phyloP scores from a whole-genome alignment of 169 alveolate genomes.

The Plasmodium berghei region DNA sequence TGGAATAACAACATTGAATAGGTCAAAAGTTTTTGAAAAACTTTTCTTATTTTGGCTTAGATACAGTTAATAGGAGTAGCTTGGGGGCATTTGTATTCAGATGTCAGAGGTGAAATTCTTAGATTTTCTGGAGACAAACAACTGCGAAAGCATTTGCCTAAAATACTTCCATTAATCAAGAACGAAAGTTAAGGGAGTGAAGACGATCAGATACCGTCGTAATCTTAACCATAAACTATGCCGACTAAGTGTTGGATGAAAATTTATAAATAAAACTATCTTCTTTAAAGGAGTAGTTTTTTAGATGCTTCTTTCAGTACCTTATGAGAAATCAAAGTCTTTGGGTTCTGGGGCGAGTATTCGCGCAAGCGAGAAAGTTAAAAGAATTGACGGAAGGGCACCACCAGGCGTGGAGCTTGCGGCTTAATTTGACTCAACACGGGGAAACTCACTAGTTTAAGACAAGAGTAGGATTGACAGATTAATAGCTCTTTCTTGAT shows the following conservation, averaged over 20 bases:
- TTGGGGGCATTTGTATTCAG: slow-evolving; percentile 94
- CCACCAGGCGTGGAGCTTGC: slow-evolving; percentile 95
- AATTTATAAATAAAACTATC: slow-evolving; percentile 16
- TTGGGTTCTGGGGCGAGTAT: slow-evolving; percentile 96
- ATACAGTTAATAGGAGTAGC: slow-evolving; percentile 91
- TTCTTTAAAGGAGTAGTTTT: slow-evolving; percentile 79
- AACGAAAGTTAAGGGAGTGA: slow-evolving; percentile 94
- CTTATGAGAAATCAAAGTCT: slow-evolving; percentile 93
- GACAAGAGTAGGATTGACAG: slow-evolving; percentile 93
- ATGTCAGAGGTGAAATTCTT: slow-evolving; percentile 94
- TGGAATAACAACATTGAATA: slow-evolving; percentile 86
- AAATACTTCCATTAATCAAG: slow-evolving; percentile 93
- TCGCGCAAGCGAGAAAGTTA: slow-evolving; percentile 97
- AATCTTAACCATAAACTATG: slow-evolving; percentile 93
- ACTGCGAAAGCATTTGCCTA: slow-evolving; percentile 94
- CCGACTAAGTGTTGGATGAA: slow-evolving; percentile 87
- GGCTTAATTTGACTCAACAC: slow-evolving; percentile 94
- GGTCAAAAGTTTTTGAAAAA: slow-evolving; percentile 36
- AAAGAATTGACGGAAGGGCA: slow-evolving; percentile 95
- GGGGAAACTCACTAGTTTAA: slow-evolving; percentile 93
- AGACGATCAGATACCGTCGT: slow-evolving; percentile 95
- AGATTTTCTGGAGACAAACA: slow-evolving; percentile 92
- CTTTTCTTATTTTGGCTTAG: slow-evolving; percentile 80
- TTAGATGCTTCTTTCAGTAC: slow-evolving; percentile 87
- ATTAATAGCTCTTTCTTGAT: slow-evolving; percentile 92